Evolutionary conservation across 1,139 yeast species (phyloP).

Genomic region (Keqinozyma sinolaborantium): DNA sequence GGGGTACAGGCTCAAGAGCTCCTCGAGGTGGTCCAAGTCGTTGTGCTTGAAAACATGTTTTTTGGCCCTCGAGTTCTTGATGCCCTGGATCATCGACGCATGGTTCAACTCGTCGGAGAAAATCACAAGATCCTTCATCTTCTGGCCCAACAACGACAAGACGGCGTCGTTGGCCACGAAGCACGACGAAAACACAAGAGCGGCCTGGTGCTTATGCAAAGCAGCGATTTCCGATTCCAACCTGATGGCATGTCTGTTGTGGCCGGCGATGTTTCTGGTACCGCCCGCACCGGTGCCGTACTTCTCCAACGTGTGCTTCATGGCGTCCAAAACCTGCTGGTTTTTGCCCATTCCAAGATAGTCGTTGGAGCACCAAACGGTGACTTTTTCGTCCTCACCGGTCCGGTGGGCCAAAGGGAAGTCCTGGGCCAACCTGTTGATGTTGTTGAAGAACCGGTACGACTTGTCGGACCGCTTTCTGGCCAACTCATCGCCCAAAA

Average conservation of each 20-base stretch:
- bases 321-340: slow-evolving; percentile 63
- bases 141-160: slow-evolving; percentile 87
- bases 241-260: slow-evolving; percentile 80
- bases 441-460: slow-evolving; percentile 93
- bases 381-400: slow-evolving; percentile 73
- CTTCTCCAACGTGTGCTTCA: slow-evolving; percentile 77
- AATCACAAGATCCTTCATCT: slow-evolving; percentile 82
- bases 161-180: slow-evolving; percentile 97
- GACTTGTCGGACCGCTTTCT: slow-evolving; percentile 85
- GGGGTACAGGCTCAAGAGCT: slow-evolving; percentile 74
- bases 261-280: slow-evolving; percentile 98
- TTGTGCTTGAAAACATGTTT: slow-evolving; percentile 93
- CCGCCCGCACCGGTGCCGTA: slow-evolving; percentile 99
- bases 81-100: slow-evolving; percentile 97
- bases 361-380: slow-evolving; percentile 98
- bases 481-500: slow-evolving; percentile 58
- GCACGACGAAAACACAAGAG: slow-evolving; percentile 92
- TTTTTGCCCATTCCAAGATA: slow-evolving; percentile 93
- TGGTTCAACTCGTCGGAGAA: slow-evolving; percentile 93
- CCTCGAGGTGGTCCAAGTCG: slow-evolving; percentile 78
- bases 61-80: slow-evolving; percentile 81
- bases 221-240: slow-evolving; percentile 86
- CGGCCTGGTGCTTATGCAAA: slow-evolving; percentile 92
- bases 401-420: slow-evolving; percentile 91
- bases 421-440: slow-evolving; percentile 90